Evolutionary conservation across 192 early-diverging fungal species (phyloP).

Genomic region (Backusella sp.): DNA sequence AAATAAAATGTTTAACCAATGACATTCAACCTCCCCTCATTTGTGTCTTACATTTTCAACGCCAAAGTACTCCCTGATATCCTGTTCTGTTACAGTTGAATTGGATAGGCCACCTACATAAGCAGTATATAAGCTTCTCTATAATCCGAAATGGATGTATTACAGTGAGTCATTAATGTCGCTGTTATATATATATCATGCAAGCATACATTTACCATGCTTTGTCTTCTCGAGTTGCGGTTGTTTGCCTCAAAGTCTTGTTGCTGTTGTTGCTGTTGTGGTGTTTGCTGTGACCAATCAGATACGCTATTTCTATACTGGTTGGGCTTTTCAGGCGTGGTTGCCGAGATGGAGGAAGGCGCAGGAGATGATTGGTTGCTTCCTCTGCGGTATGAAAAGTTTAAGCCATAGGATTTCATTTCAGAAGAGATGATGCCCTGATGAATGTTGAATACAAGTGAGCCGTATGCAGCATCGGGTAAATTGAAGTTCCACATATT

Average conservation of each 20-base stretch:
- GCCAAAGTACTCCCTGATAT: constrained; percentile 37
- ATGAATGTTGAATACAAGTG: constrained; percentile 48
- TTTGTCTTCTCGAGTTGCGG: constrained; percentile 12
- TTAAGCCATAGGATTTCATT: constrained; percentile 59
- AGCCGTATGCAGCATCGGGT: constrained; percentile 56
- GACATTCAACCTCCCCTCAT: neutral
- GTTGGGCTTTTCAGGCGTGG: constrained; percentile 19
- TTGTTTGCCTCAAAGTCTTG: neutral
- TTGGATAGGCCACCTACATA: constrained; percentile 36
- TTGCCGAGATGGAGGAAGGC: neutral
- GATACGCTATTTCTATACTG: constrained; percentile 19
- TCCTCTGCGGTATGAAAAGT: constrained; percentile 55
- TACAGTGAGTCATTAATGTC: too few species aligned
- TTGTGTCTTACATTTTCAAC: constrained; percentile 29
- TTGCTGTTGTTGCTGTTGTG: neutral
- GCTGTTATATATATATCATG: too few species aligned
- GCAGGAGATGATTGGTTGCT: constrained; percentile 20
- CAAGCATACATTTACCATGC: neutral
- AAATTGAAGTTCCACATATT: constrained; percentile 68
- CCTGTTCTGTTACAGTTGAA: constrained; percentile 33
- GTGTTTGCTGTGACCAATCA: constrained; percentile 1
- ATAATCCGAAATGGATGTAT: neutral
- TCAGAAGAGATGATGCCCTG: constrained; percentile 54
- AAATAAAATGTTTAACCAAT: neutral
- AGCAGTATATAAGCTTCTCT: constrained; percentile 26